Conservation (phyloP, 192 early-diverging fungal genomes). For the Geranomyces michiganensis region DNA sequence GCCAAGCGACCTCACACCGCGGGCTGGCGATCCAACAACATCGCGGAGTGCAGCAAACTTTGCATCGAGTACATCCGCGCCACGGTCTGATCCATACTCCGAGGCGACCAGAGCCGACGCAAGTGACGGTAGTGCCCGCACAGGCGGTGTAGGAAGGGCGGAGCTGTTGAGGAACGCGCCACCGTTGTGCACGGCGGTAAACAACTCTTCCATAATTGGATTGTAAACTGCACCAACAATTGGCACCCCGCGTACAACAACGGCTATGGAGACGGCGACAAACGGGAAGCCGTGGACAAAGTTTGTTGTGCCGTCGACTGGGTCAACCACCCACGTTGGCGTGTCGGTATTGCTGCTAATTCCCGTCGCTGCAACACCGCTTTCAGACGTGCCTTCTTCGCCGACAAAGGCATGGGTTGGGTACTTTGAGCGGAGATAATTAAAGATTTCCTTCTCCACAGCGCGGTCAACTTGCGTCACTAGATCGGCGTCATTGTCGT, state of each 20-base stretch:
- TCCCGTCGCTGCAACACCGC: constrained; percentile 37
- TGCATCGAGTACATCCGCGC: constrained; percentile 57
- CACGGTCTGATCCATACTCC: constrained; percentile 83
- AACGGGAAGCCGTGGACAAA: constrained; percentile 74
- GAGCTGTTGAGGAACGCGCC: constrained; percentile 70
- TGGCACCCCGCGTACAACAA: constrained; percentile 71
- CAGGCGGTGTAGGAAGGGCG: constrained; percentile 60
- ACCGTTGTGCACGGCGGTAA: constrained; percentile 54
- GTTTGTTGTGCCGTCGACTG: constrained; percentile 63
- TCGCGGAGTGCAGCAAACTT: constrained; percentile 71
- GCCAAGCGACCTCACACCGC: constrained; percentile 77
- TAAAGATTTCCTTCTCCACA: constrained; percentile 76
- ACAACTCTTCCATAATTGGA: constrained; percentile 85
- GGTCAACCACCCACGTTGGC: constrained; percentile 92
- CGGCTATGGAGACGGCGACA: constrained; percentile 82
- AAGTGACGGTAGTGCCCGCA: constrained; percentile 65
- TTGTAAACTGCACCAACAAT: constrained; percentile 91
- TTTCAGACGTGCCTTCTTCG: constrained; percentile 76
- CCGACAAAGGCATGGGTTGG: constrained; percentile 85
- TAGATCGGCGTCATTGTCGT: constrained; percentile 71
- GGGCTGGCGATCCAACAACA: constrained; percentile 64
- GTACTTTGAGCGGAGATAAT: constrained; percentile 57
- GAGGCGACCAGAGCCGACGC: constrained; percentile 73
- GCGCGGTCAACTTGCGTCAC: constrained; percentile 86
- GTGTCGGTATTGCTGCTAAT: constrained; percentile 49